Evolutionary conservation across 225 moss, liverwort and hornwort species (phyloP).

Genomic region (Sphagnum tenellum): DNA sequence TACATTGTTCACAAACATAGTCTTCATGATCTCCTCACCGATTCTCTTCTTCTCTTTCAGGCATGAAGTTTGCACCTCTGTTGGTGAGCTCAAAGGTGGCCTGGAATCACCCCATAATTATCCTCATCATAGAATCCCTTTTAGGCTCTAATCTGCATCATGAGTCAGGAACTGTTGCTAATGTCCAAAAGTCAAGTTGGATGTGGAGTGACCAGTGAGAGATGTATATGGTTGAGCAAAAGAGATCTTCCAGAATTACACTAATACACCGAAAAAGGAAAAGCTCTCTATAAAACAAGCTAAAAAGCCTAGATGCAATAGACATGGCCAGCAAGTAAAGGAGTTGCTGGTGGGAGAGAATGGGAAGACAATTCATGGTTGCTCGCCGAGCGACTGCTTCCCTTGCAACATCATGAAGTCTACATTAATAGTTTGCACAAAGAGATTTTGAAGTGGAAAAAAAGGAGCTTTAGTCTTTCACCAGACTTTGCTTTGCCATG

Average conservation of each 20-base stretch:
- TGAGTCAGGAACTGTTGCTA: too few species aligned
- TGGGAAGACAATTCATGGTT: constrained; percentile 88
- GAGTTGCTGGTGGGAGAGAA: constrained; percentile 98
- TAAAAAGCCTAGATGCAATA: constrained; percentile 65
- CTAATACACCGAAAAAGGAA: too few species aligned
- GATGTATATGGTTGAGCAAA: too few species aligned
- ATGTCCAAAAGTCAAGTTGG: too few species aligned
- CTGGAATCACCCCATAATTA: constrained; percentile 18
- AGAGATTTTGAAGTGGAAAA: too few species aligned
- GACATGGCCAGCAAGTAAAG: constrained; percentile 76
- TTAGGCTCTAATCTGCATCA: neutral
- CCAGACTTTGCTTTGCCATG: too few species aligned
- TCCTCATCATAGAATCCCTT: neutral
- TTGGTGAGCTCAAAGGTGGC: constrained; percentile 23
- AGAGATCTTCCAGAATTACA: too few species aligned
- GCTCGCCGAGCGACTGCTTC: constrained; percentile 94
- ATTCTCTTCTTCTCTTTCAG: constrained; percentile 68
- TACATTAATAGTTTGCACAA: too few species aligned
- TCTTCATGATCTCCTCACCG: constrained; percentile 86
- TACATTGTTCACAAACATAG: constrained; percentile 55
- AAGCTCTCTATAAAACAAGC: too few species aligned
- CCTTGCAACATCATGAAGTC: constrained; percentile 52
- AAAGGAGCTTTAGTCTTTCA: too few species aligned
- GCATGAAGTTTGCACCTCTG: constrained; percentile 53
- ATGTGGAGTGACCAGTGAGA: too few species aligned